Base-by-base conservation (phyloP, 2,329 filamentous ascomycete species). In the Cladosporium oxysporum region DNA sequence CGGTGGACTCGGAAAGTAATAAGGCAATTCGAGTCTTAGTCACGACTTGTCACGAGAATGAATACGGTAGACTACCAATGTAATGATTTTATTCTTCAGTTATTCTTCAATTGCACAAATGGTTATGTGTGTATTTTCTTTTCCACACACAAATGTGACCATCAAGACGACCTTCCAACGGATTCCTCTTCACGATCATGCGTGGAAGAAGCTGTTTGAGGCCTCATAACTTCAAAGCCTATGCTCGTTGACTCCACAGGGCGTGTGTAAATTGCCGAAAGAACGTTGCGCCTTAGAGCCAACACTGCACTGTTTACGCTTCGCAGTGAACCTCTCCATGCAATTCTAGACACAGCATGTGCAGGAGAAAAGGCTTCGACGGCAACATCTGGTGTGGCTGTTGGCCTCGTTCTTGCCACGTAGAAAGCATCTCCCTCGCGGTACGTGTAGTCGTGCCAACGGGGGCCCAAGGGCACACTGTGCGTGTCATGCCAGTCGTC, bases 381-480 rank as follows among this genome's bases (percentile, higher is more conserved):
- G 21, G 11, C 8, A 37, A 47, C 47, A 14, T 23, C 31, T 31
- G 28, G 18, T 11, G 2, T 23, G 21, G 28, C 21, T 12, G 29
- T 29, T 26, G 41, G 14, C 10, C 11, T n/a, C 21, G 59, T 7
- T 28, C 23, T 16, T n/a, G 23, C 26, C 16, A 26, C 37, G 11
- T 63, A 63, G 26, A 63, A 63, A 6, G 50, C 26, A 29, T 63
- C 61, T 6, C 61, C 61, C 26, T 63, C 61, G 1, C 61, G 61
- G 23, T 57, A 63, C 11, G 61, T 63, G 35, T 63, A 63, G 35
- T 63, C 61, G 23, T 55, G 26, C 61, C 61, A 63, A 12, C 61
- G 33, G 11, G 61, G 61, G 6, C 61, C 61, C 35, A 63, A 18
- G 7, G 61, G 61, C 4, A 57, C 8, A 33, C 61, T 63, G 21